Conservation (phyloP, 768 basidiomycete species). For the Mycena leptocephala region DNA sequence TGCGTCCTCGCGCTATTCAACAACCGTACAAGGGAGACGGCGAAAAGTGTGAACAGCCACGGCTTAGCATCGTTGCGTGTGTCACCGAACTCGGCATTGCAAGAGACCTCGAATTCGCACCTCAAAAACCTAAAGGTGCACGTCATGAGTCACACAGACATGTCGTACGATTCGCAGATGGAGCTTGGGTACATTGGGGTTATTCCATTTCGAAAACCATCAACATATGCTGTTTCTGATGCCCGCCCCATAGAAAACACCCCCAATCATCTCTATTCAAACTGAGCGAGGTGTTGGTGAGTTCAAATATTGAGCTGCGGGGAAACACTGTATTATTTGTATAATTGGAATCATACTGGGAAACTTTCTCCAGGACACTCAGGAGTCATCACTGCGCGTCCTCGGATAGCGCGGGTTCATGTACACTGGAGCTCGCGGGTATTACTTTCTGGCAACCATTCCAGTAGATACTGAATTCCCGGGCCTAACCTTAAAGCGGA, state of each 20-base stretch:
- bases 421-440: too few relatives aligned
- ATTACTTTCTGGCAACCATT: too few relatives aligned
- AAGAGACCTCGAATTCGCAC: neutral
- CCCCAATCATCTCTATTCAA: slow-evolving; percentile 8
- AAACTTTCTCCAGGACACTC: neutral
- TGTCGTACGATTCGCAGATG: slow-evolving; percentile 11
- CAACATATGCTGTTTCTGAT: slow-evolving; percentile 1
- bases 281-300: slow-evolving; percentile 8
- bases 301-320: neutral
- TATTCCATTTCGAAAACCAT: slow-evolving; percentile 5
- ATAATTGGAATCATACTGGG: slow-evolving; percentile 5
- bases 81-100: neutral
- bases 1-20: slow-evolving; percentile 35
- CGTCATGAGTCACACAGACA: slow-evolving; percentile 9
- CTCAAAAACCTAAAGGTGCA: slow-evolving; percentile 17
- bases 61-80: slow-evolving; percentile 1
- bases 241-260: slow-evolving; percentile 11
- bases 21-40: slow-evolving; percentile 24
- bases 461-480: too few relatives aligned
- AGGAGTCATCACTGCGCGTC: too few relatives aligned
- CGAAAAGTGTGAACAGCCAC: slow-evolving; percentile 11
- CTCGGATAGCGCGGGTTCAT: too few relatives aligned
- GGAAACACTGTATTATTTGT: slow-evolving; percentile 3
- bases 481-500: too few relatives aligned
- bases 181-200: slow-evolving; percentile 15